Evolutionary conservation across 345 rosid species (phyloP).

Genomic region (Melaleuca alternifolia): DNA sequence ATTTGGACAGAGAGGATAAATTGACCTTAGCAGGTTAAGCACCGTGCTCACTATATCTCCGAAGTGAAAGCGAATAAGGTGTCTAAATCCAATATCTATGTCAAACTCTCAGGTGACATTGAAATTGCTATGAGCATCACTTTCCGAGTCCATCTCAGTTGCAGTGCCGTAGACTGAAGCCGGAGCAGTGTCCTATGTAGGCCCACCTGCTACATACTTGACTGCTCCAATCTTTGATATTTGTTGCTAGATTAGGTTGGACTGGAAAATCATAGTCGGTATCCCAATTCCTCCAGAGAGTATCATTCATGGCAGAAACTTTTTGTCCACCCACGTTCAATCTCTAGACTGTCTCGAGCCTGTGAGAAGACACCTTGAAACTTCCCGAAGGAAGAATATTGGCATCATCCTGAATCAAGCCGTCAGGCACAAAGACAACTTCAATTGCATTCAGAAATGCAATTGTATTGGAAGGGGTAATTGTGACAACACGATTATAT

Average conservation of each 20-base stretch:
- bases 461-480: too few species aligned
- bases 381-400: too few species aligned
- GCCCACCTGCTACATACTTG: slow-evolving; percentile 26
- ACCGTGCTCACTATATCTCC: slow-evolving; percentile 54
- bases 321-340: slow-evolving; percentile 85
- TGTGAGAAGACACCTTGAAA: too few species aligned
- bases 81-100: slow-evolving; percentile 55
- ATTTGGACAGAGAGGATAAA: background rate
- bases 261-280: slow-evolving; percentile 41
- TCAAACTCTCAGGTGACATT: slow-evolving; percentile 75
- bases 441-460: too few species aligned
- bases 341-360: too few species aligned
- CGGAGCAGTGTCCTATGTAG: slow-evolving; percentile 57
- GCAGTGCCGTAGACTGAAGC: slow-evolving; percentile 62
- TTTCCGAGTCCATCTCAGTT: slow-evolving; percentile 39
- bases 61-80: slow-evolving; percentile 76
- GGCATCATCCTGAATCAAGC: too few species aligned
- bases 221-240: slow-evolving; percentile 37
- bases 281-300: slow-evolving; percentile 77
- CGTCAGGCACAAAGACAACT: too few species aligned
- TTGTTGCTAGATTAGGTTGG: slow-evolving; percentile 24
- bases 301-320: slow-evolving; percentile 44
- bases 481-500: slow-evolving; percentile 37
- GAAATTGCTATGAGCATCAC: slow-evolving; percentile 42
- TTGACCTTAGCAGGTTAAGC: slow-evolving; percentile 22